A percentile compares a stretch with the other conserved stretches of the same genome.
Evolutionary conservation across 495 filamentous ascomycete species (phyloP).

Genomic region (Aspergillus steynii): DNA sequence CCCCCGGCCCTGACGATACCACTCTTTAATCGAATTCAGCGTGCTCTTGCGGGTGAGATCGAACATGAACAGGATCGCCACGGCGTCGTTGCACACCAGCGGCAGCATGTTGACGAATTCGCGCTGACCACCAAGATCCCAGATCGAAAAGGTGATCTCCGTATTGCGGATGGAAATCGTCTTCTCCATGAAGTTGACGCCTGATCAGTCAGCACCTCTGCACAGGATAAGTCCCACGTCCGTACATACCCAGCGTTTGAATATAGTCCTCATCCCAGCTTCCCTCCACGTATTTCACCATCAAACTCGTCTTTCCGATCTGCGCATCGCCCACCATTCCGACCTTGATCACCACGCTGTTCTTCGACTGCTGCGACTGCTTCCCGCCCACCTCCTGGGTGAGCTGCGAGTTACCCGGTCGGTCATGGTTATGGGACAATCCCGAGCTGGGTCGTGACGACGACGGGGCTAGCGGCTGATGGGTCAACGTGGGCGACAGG

Average conservation of each 20-base stretch:
- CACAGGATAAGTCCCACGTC: not conserved
- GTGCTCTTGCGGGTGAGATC: constrained; percentile 97
- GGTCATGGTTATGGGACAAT: constrained; percentile 47
- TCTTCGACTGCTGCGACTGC: constrained; percentile 55
- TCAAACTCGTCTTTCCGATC: constrained; percentile 97
- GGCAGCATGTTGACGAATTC: constrained; percentile 99
- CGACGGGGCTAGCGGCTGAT: constrained; percentile 44
- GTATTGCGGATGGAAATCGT: constrained; percentile 99
- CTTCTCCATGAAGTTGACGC: constrained; percentile 99
- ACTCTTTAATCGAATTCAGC: constrained; percentile 98
- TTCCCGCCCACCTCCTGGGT: constrained; percentile 47
- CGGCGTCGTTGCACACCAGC: constrained; percentile 96
- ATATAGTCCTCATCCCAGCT: constrained; percentile 99
- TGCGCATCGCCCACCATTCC: constrained; percentile 99
- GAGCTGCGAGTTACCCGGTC: constrained; percentile 39
- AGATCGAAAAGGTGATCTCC: constrained; percentile 99
- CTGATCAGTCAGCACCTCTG: constrained; percentile 33
- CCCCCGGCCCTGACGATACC: constrained; percentile 95
- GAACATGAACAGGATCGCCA: constrained; percentile 99
- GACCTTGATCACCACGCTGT: constrained; percentile 97
- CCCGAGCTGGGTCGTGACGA: constrained; percentile 53
- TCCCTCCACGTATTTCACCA: constrained; percentile 99
- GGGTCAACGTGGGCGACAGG: constrained; percentile 37
- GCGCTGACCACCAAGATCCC: constrained; percentile 96
- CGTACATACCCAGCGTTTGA: constrained; percentile 81